Percentiles rank a stretch among this genome's conserved stretches.
These are phyloP conservation scores for Aspergillus vadensis DNA, from an alignment of 2,329 filamentous ascomycete genomes.

Conservation along the genomic window DNA sequence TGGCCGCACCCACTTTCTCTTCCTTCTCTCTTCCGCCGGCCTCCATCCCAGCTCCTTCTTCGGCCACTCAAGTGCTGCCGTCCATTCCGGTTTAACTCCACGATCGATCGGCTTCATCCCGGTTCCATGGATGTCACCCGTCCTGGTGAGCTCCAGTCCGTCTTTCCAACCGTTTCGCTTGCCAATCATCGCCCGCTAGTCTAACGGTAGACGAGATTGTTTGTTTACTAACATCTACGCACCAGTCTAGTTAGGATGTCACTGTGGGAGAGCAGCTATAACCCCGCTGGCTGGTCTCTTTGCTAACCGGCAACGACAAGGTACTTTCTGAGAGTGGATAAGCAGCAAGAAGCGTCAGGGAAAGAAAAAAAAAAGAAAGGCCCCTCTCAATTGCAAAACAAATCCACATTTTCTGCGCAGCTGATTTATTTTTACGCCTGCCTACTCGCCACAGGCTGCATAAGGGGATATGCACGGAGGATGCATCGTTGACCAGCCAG, in stretches of 20 bases:
- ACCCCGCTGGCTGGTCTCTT: too few species aligned
- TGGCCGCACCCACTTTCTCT: not conserved
- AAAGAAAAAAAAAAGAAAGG: not conserved
- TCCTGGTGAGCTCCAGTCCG: conserved; percentile 2
- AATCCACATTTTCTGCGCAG: not conserved
- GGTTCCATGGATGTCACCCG: conserved; percentile 13
- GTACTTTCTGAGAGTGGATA: not conserved
- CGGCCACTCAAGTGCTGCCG: conserved; percentile 4
- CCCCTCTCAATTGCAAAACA: not conserved
- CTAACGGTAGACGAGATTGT: not conserved
- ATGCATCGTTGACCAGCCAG: conserved; percentile 13
- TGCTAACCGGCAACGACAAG: too few species aligned
- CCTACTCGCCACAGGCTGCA: conserved; percentile 1
- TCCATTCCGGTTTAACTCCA: conserved; percentile 4
- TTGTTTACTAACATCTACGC: not conserved
- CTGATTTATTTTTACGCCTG: conserved; percentile 1
- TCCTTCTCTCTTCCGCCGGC: too few species aligned
- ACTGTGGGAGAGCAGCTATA: not conserved
- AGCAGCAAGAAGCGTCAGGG: not conserved
- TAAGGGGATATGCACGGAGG: conserved; percentile 3
- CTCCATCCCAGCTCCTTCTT: not conserved
- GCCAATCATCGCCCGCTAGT: not conserved
- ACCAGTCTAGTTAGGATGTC: not conserved
- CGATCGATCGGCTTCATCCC: conserved; percentile 13
- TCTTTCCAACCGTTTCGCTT: not conserved